Conservation (phyloP, 305 asterid genomes). For the Fraxinus albicans region DNA sequence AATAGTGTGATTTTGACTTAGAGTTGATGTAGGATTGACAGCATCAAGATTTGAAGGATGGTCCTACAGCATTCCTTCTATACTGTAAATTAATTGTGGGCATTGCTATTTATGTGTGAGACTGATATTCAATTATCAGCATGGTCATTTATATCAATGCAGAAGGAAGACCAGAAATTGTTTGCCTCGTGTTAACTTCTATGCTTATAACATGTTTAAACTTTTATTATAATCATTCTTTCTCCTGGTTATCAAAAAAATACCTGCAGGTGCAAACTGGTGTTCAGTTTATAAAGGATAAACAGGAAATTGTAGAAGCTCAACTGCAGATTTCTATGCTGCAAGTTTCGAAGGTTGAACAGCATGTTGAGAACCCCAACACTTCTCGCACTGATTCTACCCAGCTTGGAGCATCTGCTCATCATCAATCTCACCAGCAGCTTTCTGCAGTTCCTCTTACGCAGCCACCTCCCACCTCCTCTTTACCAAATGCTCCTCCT, state of each 20-base stretch:
- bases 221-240: conserved; percentile 6
- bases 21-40: neutral
- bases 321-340: conserved; percentile 61
- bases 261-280: conserved; percentile 69
- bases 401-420: conserved; percentile 41
- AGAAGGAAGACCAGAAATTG: neutral
- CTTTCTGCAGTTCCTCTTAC: conserved; percentile 42
- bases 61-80: neutral
- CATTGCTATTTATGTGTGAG: neutral
- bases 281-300: conserved; percentile 63
- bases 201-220: conserved; percentile 8
- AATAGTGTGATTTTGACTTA: neutral
- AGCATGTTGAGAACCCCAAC: conserved; percentile 42
- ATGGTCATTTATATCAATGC: neutral
- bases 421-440: conserved; percentile 51
- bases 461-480: conserved; percentile 38
- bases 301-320: conserved; percentile 78
- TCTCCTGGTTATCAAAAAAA: conserved; percentile 7
- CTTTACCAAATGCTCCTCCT: conserved; percentile 53
- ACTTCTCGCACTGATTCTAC: conserved; percentile 36
- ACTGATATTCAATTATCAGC: neutral
- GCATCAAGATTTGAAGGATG: neutral
- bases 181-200: neutral
- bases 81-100: neutral
- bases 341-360: conserved; percentile 55